Evolutionary conservation across 2,329 filamentous ascomycete genomes (phyloP).

Genomic region (Verticillium alfalfae): DNA sequence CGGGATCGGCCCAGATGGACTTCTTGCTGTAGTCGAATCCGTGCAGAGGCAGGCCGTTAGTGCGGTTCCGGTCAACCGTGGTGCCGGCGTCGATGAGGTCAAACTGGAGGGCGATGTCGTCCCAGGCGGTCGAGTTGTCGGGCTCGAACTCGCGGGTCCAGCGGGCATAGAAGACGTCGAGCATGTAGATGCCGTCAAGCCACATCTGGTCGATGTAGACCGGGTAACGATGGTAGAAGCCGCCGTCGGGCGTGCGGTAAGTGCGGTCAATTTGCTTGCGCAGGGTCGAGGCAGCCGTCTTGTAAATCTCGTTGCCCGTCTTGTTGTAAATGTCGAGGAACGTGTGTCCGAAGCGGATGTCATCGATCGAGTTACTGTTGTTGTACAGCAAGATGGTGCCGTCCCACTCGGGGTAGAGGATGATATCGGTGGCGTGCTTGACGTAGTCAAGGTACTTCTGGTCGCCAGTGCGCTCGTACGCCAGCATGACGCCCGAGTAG

Average conservation of each 20-base stretch:
- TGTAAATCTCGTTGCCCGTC: conserved; percentile 10
- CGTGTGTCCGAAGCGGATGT: conserved; percentile 11
- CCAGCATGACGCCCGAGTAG: conserved; percentile 15
- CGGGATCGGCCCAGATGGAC: conserved; percentile 40
- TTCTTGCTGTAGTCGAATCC: conserved; percentile 42
- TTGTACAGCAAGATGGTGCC: conserved; percentile 11
- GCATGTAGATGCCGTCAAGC: conserved; percentile 43
- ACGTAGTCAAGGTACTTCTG: conserved; percentile 17
- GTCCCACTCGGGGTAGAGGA: conserved; percentile 15
- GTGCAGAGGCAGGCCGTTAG: conserved; percentile 38
- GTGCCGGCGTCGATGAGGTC: conserved; percentile 28
- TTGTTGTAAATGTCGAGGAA: conserved; percentile 7
- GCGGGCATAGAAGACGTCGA: conserved; percentile 24
- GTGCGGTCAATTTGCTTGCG: conserved; percentile 9
- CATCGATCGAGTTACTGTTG: conserved; percentile 11
- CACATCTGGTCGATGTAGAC: conserved; percentile 16
- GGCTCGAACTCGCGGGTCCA: conserved; percentile 19
- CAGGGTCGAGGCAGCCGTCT: conserved; percentile 5
- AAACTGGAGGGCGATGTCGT: conserved; percentile 36
- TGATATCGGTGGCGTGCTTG: conserved; percentile 15
- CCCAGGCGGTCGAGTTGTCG: conserved; percentile 26
- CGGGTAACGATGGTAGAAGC: conserved; percentile 15
- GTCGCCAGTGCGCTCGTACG: conserved; percentile 14
- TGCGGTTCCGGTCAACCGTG: conserved; percentile 27
- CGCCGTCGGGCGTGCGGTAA: conserved; percentile 5